phyloP scores from a whole-genome alignment of 2,329 filamentous ascomycete species.

The Botrytis pseudocinerea region DNA sequence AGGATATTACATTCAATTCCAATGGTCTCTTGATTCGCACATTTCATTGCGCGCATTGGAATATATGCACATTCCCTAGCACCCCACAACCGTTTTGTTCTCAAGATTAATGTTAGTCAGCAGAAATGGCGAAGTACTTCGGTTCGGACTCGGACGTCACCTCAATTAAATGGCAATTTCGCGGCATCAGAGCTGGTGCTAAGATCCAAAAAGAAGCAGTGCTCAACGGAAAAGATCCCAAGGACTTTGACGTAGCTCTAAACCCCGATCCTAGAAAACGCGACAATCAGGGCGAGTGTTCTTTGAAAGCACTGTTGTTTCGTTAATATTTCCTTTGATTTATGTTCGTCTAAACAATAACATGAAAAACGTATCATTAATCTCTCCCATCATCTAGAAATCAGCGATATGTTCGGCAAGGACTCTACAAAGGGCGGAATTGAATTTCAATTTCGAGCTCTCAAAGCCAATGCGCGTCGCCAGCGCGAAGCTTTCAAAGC shows the following conservation, averaged over 20 bases:
- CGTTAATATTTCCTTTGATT: background rate
- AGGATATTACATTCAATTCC: slow-evolving; percentile 20
- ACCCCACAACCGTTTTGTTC: background rate
- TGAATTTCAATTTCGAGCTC: slow-evolving; percentile 59
- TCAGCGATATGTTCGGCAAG: slow-evolving; percentile 47
- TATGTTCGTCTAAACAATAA: background rate
- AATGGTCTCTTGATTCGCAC: background rate
- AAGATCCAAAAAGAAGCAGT: slow-evolving; percentile 49
- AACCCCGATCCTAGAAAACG: slow-evolving; percentile 14
- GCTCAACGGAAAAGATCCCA: slow-evolving; percentile 20
- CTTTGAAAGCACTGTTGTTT: background rate
- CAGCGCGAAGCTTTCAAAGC: slow-evolving; percentile 49
- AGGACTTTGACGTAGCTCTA: slow-evolving; percentile 20
- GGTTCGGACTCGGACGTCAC: slow-evolving; percentile 24
- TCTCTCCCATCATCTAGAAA: background rate
- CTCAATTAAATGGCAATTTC: slow-evolving; percentile 57
- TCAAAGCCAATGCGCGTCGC: slow-evolving; percentile 54
- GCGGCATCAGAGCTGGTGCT: slow-evolving; percentile 54
- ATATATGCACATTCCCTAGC: background rate
- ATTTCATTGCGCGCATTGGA: background rate
- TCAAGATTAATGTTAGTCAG: slow-evolving; percentile 24
- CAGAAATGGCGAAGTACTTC: slow-evolving; percentile 25
- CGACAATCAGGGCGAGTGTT: background rate
- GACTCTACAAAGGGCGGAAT: slow-evolving; percentile 59
- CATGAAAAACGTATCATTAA: background rate